These are phyloP conservation scores for Persicaria maculosa DNA, from an alignment of 148 eudicot species.

Conservation along the genomic window DNA sequence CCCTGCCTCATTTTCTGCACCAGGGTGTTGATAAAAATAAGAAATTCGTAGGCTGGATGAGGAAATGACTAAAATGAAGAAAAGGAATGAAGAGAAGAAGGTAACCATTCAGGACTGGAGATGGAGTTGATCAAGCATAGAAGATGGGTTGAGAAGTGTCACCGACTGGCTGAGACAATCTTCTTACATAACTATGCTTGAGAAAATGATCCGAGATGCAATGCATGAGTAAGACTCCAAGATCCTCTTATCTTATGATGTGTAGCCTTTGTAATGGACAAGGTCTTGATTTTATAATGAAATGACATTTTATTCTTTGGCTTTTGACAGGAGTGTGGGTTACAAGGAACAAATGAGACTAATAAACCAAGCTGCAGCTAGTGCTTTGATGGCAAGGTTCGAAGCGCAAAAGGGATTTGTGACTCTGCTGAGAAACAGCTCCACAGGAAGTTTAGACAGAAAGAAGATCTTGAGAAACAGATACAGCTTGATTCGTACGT, in stretches of 20 bases:
- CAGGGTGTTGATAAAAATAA: too few relatives aligned
- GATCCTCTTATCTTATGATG: neutral
- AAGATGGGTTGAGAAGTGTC: slow-evolving; percentile 75
- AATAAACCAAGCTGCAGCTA: slow-evolving; percentile 81
- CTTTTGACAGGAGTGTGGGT: slow-evolving; percentile 62
- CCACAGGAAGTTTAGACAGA: slow-evolving; percentile 48
- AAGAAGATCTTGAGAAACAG: slow-evolving; percentile 69
- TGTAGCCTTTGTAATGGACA: neutral
- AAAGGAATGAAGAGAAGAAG: slow-evolving; percentile 77
- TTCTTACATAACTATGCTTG: slow-evolving; percentile 68
- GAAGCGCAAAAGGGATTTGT: slow-evolving; percentile 92
- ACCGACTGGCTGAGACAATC: slow-evolving; percentile 79
- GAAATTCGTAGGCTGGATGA: slow-evolving; percentile 74
- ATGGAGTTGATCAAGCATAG: slow-evolving; percentile 54
- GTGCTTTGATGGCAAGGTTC: slow-evolving; percentile 79
- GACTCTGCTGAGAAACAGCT: slow-evolving; percentile 86
- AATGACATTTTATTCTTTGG: neutral
- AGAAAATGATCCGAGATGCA: slow-evolving; percentile 92
- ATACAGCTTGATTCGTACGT: slow-evolving; percentile 37
- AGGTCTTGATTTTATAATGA: too few relatives aligned
- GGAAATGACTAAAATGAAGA: slow-evolving; percentile 48
- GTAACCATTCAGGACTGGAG: slow-evolving; percentile 68
- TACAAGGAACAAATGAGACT: slow-evolving; percentile 82
- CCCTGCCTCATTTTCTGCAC: too few relatives aligned
- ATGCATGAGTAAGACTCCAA: slow-evolving; percentile 82